phyloP scores from a whole-genome alignment of 2,329 filamentous ascomycete genomes.

The Pseudogymnoascus sp. region DNA sequence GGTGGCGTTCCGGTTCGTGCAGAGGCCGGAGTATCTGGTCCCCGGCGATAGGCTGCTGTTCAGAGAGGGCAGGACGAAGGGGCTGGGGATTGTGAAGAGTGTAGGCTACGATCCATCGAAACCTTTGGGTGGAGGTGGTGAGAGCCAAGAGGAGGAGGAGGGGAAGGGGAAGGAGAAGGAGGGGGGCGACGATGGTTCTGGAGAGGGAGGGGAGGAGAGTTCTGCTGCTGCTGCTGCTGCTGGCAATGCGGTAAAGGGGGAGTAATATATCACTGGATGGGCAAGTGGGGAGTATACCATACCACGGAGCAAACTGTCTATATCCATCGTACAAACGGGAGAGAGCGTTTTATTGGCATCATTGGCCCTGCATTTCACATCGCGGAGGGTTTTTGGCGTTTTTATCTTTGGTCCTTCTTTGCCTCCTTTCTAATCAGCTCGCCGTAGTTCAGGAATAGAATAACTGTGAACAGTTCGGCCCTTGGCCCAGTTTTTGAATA shows the following conservation, averaged over 20 bases:
- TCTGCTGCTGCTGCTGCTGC: not conserved
- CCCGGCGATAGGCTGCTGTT: conserved; percentile 87
- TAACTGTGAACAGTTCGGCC: not conserved
- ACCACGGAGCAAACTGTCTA: not conserved
- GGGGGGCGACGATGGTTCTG: conserved; percentile 4
- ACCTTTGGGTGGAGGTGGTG: conserved; percentile 31
- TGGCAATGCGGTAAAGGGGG: not conserved
- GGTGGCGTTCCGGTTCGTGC: conserved; percentile 91
- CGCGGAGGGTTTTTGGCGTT: not conserved
- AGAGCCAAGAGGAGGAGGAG: conserved; percentile 9
- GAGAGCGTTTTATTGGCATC: not conserved
- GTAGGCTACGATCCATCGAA: conserved; percentile 70
- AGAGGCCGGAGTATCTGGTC: conserved; percentile 83
- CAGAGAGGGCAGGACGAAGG: conserved; percentile 90
- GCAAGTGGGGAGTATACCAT: not conserved
- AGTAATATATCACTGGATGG: not conserved
- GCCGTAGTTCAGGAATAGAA: not conserved
- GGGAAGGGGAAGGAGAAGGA: not conserved
- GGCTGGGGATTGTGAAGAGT: conserved; percentile 85
- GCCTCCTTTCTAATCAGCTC: not conserved
- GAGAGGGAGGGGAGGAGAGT: not conserved
- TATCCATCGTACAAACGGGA: not conserved
- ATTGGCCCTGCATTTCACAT: not conserved
- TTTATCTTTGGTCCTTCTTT: not conserved
- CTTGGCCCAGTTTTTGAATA: not conserved